These are phyloP conservation scores for Aegilops tauschii DNA, from an alignment of 176 grass and related monocot species.

Conservation along the genomic window DNA sequence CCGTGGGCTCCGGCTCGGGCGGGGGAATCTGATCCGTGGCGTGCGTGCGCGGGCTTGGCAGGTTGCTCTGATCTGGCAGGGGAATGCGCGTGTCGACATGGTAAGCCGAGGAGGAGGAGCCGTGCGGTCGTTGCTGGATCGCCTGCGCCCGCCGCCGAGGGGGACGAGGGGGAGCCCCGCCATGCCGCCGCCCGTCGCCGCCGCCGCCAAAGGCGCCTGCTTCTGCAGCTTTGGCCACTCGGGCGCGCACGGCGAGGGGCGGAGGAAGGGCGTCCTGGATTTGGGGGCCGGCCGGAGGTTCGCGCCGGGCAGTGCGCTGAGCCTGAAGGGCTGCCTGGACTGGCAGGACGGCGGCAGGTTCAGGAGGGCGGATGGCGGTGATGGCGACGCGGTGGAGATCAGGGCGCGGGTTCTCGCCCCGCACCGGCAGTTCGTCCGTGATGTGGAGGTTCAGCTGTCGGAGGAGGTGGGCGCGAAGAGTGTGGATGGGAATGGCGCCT, in stretches of 20 bases:
- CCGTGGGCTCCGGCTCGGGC: background rate
- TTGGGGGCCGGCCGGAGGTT: slow-evolving; percentile 36
- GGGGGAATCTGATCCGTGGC: slow-evolving; percentile 6
- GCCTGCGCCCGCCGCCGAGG: slow-evolving; percentile 27
- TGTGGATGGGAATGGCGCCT: slow-evolving; percentile 54
- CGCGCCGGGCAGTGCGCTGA: slow-evolving; percentile 34
- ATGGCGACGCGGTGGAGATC: slow-evolving; percentile 29
- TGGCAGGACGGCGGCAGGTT: slow-evolving; percentile 32
- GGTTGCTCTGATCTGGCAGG: slow-evolving; percentile 12
- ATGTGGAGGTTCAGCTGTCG: slow-evolving; percentile 31
- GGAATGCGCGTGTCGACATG: slow-evolving; percentile 74
- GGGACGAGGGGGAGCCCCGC: slow-evolving; percentile 21
- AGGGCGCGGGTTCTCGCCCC: slow-evolving; percentile 43
- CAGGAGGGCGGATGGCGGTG: slow-evolving; percentile 33
- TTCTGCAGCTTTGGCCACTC: slow-evolving; percentile 44
- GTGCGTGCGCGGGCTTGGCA: slow-evolving; percentile 2
- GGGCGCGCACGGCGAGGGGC: slow-evolving; percentile 24
- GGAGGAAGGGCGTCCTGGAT: slow-evolving; percentile 37
- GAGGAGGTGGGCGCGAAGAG: slow-evolving; percentile 35
- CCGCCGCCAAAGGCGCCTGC: slow-evolving; percentile 31
- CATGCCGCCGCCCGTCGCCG: slow-evolving; percentile 13
- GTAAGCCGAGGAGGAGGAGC: slow-evolving; percentile 46
- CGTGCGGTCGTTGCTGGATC: slow-evolving; percentile 48
- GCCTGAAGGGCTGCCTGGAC: slow-evolving; percentile 49
- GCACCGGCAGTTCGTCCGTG: slow-evolving; percentile 39